Conservation (phyloP, 805 yeast species). For the Candida morakotiae region DNA sequence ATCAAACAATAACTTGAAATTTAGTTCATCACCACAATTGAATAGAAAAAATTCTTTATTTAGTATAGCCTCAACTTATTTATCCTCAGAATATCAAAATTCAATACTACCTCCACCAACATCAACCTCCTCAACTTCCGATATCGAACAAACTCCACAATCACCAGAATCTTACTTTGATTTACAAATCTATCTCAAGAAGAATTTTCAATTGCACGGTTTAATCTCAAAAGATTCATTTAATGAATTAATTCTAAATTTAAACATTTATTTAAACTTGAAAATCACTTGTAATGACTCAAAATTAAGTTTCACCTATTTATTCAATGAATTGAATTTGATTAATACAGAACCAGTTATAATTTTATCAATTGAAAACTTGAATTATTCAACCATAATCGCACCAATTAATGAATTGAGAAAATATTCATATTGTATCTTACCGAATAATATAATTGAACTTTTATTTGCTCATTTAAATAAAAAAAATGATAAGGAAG, state of each 20-base stretch:
- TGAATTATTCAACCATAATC: slow-evolving; percentile 25
- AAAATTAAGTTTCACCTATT: slow-evolving; percentile 19
- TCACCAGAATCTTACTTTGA: slow-evolving; percentile 25
- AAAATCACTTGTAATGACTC: slow-evolving; percentile 14
- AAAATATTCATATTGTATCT: slow-evolving; percentile 33
- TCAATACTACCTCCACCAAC: slow-evolving; percentile 4
- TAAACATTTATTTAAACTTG: slow-evolving; percentile 30
- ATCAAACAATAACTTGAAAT: no score
- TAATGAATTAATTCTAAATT: slow-evolving; percentile 30
- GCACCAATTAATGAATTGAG: slow-evolving; percentile 39
- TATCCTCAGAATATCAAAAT: slow-evolving; percentile 9
- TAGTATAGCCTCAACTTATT: slow-evolving; percentile 8
- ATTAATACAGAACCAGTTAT: slow-evolving; percentile 24
- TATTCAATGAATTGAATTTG: slow-evolving; percentile 19
- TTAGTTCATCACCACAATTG: neutral
- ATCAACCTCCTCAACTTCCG: neutral
- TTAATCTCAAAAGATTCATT: slow-evolving; percentile 31
- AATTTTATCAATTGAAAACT: slow-evolving; percentile 24
- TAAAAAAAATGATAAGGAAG: slow-evolving; percentile 11
- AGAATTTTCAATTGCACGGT: slow-evolving; percentile 31
- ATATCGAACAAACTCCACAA: slow-evolving; percentile 11
- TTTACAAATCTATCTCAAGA: slow-evolving; percentile 26
- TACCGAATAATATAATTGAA: slow-evolving; percentile 27
- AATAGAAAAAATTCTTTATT: slow-evolving; percentile 8
- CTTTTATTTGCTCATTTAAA: slow-evolving; percentile 19